Conservation (phyloP, 768 basidiomycete genomes). For the Rossbeevera mucosa region DNA sequence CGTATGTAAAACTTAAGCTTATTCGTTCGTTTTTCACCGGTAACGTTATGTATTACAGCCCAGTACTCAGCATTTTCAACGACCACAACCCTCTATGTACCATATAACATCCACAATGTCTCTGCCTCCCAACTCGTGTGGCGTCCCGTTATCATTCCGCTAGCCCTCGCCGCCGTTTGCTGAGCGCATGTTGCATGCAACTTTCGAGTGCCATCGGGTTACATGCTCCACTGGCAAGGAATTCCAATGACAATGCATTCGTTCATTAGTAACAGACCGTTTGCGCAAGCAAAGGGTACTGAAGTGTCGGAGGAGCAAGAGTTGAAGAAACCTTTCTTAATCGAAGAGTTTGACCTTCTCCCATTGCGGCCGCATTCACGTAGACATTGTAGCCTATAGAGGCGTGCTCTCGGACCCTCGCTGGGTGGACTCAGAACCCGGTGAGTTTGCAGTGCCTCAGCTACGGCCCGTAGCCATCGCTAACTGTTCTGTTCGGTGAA, state of each 20-base stretch:
- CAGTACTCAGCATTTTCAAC: too few species aligned
- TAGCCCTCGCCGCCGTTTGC: too few species aligned
- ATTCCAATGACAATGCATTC: neutral
- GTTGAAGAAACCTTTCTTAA: constrained; percentile 9
- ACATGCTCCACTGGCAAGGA: too few species aligned
- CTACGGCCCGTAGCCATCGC: neutral
- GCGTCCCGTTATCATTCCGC: too few species aligned
- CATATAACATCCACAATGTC: too few species aligned
- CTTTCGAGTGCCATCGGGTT: too few species aligned
- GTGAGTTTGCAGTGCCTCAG: neutral
- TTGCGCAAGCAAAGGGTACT: neutral
- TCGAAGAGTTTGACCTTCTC: constrained; percentile 15
- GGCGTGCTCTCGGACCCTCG: neutral
- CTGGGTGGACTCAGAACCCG: constrained; percentile 8
- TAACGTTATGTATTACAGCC: too few species aligned
- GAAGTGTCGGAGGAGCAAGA: constrained; percentile 13
- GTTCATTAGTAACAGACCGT: neutral
- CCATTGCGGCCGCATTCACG: constrained; percentile 9
- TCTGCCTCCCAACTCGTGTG: too few species aligned
- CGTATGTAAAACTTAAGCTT: too few species aligned
- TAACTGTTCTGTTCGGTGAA: neutral
- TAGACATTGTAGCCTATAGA: constrained; percentile 14
- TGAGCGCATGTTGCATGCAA: too few species aligned
- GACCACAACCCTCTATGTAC: too few species aligned
- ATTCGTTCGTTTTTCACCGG: too few species aligned